phyloP scores from a whole-genome alignment of 1,284 basidiomycete genomes.

The Thelephora terrestris region DNA sequence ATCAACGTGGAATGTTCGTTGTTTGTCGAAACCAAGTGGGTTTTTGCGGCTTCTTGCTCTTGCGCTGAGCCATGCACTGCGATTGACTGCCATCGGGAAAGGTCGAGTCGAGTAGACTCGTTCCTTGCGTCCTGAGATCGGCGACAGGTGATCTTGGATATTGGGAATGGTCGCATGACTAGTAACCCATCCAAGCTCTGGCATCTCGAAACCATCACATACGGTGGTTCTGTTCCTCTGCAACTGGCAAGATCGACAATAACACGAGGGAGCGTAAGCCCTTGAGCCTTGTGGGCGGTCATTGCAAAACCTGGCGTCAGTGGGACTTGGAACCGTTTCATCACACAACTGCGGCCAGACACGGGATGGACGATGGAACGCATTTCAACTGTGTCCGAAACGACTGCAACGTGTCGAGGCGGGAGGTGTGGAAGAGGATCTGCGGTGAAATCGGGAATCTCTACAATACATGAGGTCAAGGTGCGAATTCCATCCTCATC shows the following conservation, averaged over 20 bases:
- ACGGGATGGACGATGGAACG: conserved; percentile 5
- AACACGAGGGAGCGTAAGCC: conserved; percentile 10
- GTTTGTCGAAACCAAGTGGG: too few relatives aligned
- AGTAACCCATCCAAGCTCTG: conserved; percentile 9
- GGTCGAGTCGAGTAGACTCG: too few relatives aligned
- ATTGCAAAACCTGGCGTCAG: conserved; percentile 13
- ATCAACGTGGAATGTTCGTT: too few relatives aligned
- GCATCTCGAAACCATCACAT: conserved; percentile 15
- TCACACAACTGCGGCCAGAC: background rate
- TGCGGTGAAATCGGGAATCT: conserved; percentile 11
- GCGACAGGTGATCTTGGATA: background rate
- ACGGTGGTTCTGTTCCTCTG: conserved; percentile 7
- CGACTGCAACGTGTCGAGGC: background rate
- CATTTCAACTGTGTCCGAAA: conserved; percentile 4
- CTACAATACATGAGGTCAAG: conserved; percentile 5
- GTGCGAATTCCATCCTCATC: conserved; percentile 12
- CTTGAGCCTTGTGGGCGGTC: conserved; percentile 15
- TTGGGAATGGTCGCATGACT: conserved; percentile 11
- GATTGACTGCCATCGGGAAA: too few relatives aligned
- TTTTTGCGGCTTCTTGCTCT: too few relatives aligned
- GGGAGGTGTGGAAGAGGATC: conserved; percentile 5
- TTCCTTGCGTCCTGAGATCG: too few relatives aligned
- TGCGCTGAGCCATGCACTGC: too few relatives aligned
- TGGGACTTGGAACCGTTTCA: conserved; percentile 8
- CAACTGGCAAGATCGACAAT: conserved; percentile 12